Percentiles rank a stretch among this genome's conserved stretches.
Conservation (phyloP, 1,139 yeast genomes). For the Zhuliangozyma parablackwelliae region DNA sequence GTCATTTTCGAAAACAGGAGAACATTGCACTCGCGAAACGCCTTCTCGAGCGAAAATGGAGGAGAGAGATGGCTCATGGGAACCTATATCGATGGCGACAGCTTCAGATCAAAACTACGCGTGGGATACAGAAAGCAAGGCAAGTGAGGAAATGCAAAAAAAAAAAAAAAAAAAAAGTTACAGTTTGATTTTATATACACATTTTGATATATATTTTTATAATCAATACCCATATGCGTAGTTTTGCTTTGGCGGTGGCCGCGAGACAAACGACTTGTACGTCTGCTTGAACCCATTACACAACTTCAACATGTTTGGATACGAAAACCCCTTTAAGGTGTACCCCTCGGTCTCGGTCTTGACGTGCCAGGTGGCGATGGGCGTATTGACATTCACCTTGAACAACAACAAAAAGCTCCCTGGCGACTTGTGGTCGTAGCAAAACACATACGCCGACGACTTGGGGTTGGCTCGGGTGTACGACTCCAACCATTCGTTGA, state of each 20-base stretch:
- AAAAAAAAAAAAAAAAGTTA: slow-evolving; percentile 2
- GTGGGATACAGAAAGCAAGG: slow-evolving; percentile 12
- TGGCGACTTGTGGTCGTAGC: slow-evolving; percentile 85
- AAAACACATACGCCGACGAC: slow-evolving; percentile 86
- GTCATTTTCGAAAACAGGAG: slow-evolving; percentile 73
- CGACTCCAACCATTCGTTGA: slow-evolving; percentile 81
- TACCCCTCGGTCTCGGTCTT: slow-evolving; percentile 85
- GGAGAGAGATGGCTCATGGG: slow-evolving; percentile 73
- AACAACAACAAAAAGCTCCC: slow-evolving; percentile 88
- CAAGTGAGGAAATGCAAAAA: slow-evolving; percentile 1
- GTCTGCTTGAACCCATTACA: slow-evolving; percentile 89
- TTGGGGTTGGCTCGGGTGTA: slow-evolving; percentile 89
- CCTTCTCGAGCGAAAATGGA: slow-evolving; percentile 51
- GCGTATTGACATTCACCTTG: slow-evolving; percentile 68
- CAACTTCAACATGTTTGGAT: slow-evolving; percentile 80
- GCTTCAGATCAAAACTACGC: slow-evolving; percentile 62
- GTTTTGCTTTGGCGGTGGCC: slow-evolving; percentile 15
- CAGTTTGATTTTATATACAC: slow-evolving; percentile 1
- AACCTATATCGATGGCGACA: slow-evolving; percentile 70
- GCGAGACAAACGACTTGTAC: slow-evolving; percentile 35
- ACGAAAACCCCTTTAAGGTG: slow-evolving; percentile 70
- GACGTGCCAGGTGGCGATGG: slow-evolving; percentile 84
- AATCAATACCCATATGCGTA: slow-evolving; percentile 13
- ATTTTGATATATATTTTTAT: background rate
- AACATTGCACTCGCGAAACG: slow-evolving; percentile 64